Percentiles rank a stretch among this genome's conserved stretches.
Conservation (phyloP, 495 filamentous ascomycete species). For the Hypoxylon lienhwacheense region DNA sequence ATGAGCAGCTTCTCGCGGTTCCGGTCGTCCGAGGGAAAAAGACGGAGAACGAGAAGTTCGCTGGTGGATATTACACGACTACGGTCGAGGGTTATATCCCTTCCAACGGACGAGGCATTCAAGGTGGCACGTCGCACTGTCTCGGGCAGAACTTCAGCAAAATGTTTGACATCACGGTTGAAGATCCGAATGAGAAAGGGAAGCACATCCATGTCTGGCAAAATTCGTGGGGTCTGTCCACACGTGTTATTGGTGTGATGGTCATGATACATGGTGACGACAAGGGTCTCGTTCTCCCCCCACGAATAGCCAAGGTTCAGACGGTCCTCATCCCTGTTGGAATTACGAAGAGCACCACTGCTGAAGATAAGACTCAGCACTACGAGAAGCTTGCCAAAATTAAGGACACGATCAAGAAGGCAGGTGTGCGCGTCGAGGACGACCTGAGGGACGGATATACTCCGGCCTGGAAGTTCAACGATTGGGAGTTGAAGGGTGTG, state of each 20-base stretch:
- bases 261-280: conserved; percentile 96
- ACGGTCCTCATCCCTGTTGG: conserved; percentile 91
- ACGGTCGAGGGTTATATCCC: conserved; percentile 96
- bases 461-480: conserved; percentile 96
- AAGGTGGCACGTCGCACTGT: conserved; percentile 91
- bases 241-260: conserved; percentile 95
- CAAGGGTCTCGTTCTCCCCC: conserved; percentile 89
- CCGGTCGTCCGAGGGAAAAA: conserved; percentile 90
- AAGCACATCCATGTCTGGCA: conserved; percentile 90
- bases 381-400: conserved; percentile 71
- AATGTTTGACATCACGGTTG: conserved; percentile 97
- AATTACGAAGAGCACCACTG: conserved; percentile 78
- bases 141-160: conserved; percentile 96
- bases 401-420: conserved; percentile 61
- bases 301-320: conserved; percentile 83
- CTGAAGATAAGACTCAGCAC: conserved; percentile 73
- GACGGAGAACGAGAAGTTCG: conserved; percentile 95
- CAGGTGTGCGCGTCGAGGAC: conserved; percentile 67
- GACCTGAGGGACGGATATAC: conserved; percentile 79
- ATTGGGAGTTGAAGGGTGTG: conserved; percentile 94
- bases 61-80: conserved; percentile 92
- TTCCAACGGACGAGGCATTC: conserved; percentile 91
- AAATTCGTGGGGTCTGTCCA: conserved; percentile 97
- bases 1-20: conserved; percentile 89
- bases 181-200: conserved; percentile 82